Percentiles rank a stretch among this genome's conserved stretches.
These are phyloP conservation scores for Drosera capensis DNA, from an alignment of 148 eudicot species.

Conservation along the genomic window DNA sequence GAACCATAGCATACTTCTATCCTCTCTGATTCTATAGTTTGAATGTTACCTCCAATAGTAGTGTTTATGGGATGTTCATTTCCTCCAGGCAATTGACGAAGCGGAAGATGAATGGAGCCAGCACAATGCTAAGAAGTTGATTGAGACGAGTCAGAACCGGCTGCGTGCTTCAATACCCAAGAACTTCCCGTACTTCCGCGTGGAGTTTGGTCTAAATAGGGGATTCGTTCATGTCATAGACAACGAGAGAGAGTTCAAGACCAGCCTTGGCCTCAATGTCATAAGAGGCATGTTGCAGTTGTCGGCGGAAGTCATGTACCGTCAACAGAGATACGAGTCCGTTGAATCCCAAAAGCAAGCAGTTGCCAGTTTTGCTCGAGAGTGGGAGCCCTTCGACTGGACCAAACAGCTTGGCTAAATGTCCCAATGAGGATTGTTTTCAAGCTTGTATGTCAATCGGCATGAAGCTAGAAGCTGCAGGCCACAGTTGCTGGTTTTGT, in stretches of 20 bases:
- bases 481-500: too few relatives aligned
- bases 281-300: constrained; percentile 69
- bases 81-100: constrained; percentile 85
- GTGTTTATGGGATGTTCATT: not conserved
- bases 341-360: constrained; percentile 58
- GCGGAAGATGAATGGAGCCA: constrained; percentile 98
- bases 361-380: constrained; percentile 36
- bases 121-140: constrained; percentile 82
- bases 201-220: constrained; percentile 68
- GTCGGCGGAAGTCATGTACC: constrained; percentile 74
- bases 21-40: too few relatives aligned
- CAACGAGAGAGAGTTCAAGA: constrained; percentile 52
- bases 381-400: constrained; percentile 95
- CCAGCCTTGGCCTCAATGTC: constrained; percentile 68
- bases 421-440: too few relatives aligned
- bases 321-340: constrained; percentile 52
- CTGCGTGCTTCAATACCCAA: constrained; percentile 72
- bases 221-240: constrained; percentile 99
- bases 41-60: not conserved
- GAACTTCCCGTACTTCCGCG: constrained; percentile 88
- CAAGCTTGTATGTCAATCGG: too few relatives aligned
- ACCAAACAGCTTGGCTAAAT: constrained; percentile 66
- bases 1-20: too few relatives aligned
- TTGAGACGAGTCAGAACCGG: constrained; percentile 81
- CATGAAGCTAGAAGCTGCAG: too few relatives aligned